These are phyloP conservation scores for Colletotrichum tropicale DNA, from an alignment of 2,329 filamentous ascomycete genomes.

Conservation along the genomic window DNA sequence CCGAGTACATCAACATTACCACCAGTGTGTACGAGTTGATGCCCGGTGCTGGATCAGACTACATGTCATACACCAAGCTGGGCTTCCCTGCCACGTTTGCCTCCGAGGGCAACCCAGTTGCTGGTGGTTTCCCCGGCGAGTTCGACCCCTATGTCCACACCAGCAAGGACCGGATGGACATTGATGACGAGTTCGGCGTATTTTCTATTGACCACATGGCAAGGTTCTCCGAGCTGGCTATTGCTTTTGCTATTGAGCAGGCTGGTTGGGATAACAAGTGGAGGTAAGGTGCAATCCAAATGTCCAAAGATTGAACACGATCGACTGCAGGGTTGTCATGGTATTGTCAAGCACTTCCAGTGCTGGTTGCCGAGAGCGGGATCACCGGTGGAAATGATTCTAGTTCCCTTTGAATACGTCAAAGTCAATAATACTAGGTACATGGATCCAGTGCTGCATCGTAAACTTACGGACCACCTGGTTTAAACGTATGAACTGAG, in stretches of 20 bases:
- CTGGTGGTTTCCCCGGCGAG: constrained; percentile 33
- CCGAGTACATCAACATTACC: constrained; percentile 40
- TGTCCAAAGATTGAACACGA: neutral
- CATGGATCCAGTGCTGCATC: neutral
- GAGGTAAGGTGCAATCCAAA: constrained; percentile 39
- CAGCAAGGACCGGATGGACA: constrained; percentile 38
- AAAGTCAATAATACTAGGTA: neutral
- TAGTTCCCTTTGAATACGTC: neutral
- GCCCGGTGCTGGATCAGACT: constrained; percentile 40
- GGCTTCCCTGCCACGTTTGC: constrained; percentile 44
- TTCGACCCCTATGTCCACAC: constrained; percentile 43
- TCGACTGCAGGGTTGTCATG: neutral
- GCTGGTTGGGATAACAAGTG: constrained; percentile 43
- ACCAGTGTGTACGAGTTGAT: constrained; percentile 35
- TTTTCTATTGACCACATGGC: constrained; percentile 46
- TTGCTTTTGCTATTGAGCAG: constrained; percentile 43
- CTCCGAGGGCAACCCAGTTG: constrained; percentile 39
- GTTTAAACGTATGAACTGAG: neutral
- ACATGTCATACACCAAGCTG: constrained; percentile 43
- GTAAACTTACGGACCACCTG: neutral
- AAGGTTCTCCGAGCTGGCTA: constrained; percentile 42
- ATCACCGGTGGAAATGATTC: neutral
- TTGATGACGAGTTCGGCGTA: constrained; percentile 39
- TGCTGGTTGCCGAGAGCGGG: neutral
- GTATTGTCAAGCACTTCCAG: neutral